Percentiles rank a stretch among this genome's conserved stretches.
phyloP scores from a whole-genome alignment of 2,329 filamentous ascomycete species.

The Periconia digitata region DNA sequence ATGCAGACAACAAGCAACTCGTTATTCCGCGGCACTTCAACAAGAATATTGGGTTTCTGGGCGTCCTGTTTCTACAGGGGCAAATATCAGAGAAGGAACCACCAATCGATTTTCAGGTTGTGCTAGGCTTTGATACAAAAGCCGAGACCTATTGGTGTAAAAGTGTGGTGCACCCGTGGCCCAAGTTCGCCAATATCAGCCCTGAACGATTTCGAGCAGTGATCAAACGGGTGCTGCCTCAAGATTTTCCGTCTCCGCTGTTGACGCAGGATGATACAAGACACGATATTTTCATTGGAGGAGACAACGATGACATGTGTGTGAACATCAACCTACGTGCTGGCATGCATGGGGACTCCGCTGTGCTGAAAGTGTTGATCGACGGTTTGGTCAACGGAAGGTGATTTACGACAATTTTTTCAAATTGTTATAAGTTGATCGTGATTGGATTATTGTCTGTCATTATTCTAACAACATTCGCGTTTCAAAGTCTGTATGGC shows the following conservation, averaged over 20 bases:
- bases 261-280: slow-evolving; percentile 14
- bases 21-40: slow-evolving; percentile 13
- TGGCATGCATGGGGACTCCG: slow-evolving; percentile 20
- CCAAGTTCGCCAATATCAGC: slow-evolving; percentile 7
- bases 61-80: slow-evolving; percentile 18
- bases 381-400: slow-evolving; percentile 23
- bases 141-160: slow-evolving; percentile 29
- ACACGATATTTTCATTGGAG: slow-evolving; percentile 24
- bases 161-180: slow-evolving; percentile 12
- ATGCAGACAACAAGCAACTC: slow-evolving; percentile 15
- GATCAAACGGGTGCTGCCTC: slow-evolving; percentile 15
- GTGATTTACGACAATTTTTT: background rate
- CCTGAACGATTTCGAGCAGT: slow-evolving; percentile 16
- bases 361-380: slow-evolving; percentile 21
- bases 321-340: slow-evolving; percentile 23
- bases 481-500: background rate
- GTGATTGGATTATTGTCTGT: background rate
- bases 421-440: too few species aligned
- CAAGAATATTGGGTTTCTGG: slow-evolving; percentile 11
- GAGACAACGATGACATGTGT: slow-evolving; percentile 15
- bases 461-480: background rate
- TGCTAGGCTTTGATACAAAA: slow-evolving; percentile 21
- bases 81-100: slow-evolving; percentile 18
- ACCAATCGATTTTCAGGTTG: slow-evolving; percentile 20
- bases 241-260: slow-evolving; percentile 6